Base-by-base conservation (phyloP, 768 basidiomycete species). In the Tylopilus sp. region DNA sequence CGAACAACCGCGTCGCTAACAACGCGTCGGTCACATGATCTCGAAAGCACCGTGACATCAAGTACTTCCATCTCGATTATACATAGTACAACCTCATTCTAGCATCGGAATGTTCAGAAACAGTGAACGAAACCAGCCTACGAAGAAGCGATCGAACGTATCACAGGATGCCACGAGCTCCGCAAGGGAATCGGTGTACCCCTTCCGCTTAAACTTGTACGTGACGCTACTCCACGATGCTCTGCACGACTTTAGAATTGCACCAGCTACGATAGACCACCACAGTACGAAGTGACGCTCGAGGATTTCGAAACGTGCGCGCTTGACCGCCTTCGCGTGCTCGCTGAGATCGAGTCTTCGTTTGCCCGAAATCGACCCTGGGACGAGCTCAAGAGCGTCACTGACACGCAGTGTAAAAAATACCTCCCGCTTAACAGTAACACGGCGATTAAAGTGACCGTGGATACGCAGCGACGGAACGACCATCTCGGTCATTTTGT, bases 221-320 rank as follows among this genome's bases (percentile, higher is more conserved):
- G 79, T 73, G 37, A 38, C 22, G 45, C 31, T 28, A 19, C 30
- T 33, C n/a, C 31, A 45, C 52, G 21, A 41, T 43, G 24, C 34
- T 26, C 17, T 5, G 34, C 14, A 21, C 31, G 19, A 26, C 43
- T 50, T 66, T 11, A 66, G 26, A 25, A 16, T 11, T 24, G n/a
- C 51, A 19, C 21, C 46, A 97, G 94, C 71, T 98, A 99, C 65
- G 87, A 95, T 60, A 73, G 66, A 17, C 91, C 95, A 21, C 97
- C 97, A 19, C 69, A 79, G 16, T 86, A 85, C 51, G 93, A 98
- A 63, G 86, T 98, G 19, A 93, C 93, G 1, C 76, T 98, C 17
- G 97, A 98, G 67, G 90, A 98, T 57, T 99, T 99, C 60, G 97
- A 99, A 68, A 85, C 79, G 3, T 90, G 80, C 65, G 97, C 97